Evolutionary conservation across 177 flowering plant genomes (phyloP), one percentile per base, ranked within the genome.

Genomic region (Vitis hybrid): DNA sequence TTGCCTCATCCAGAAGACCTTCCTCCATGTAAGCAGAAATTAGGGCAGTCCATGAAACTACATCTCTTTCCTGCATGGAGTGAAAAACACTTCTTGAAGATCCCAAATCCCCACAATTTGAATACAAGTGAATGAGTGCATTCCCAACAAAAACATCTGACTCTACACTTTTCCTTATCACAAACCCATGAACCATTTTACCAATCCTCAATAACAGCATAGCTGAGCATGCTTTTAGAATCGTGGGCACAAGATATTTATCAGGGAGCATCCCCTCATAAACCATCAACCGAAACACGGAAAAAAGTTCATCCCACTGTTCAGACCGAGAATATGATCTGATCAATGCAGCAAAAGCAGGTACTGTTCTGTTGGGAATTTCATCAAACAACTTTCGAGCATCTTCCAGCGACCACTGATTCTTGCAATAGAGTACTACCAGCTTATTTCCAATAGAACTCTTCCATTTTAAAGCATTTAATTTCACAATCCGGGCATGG

Each of bases 31-130:
- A 82, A 48, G 80, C 81, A 2, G 79, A 67, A 67, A 84, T 58
- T 19, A 86, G 78, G 30, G 80, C 74, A 49, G 87, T 85, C 90
- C 88, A 85, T 15, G 87, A 79, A 40, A 85, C 85, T 3, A 82
- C 85, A 75, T 83, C 88, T 65, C 77, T 79, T 10, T 69, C 75
- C 19, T 19, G 67, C 88, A 84, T 79, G 23, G 55, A 60, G 63
- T 82, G 74, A 70, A 85, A 83, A 34, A 79, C 83, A 56, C 67
- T 62, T 19, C 66, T 68, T 12, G 84, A 70, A 52, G 60, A 66
- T 7, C 64, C 45, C 75, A 80, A 72, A 59, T 77, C 70, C 55
- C 82, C 83, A 69, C 85, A 85, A 66, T 79, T 82, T 12, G 84
- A 77, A 71, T 85, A 87, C 72, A 87, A 68, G 60, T 83, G 79